These are phyloP conservation scores for Quercus alba DNA, from an alignment of 306 rosid species.

Conservation along the genomic window DNA sequence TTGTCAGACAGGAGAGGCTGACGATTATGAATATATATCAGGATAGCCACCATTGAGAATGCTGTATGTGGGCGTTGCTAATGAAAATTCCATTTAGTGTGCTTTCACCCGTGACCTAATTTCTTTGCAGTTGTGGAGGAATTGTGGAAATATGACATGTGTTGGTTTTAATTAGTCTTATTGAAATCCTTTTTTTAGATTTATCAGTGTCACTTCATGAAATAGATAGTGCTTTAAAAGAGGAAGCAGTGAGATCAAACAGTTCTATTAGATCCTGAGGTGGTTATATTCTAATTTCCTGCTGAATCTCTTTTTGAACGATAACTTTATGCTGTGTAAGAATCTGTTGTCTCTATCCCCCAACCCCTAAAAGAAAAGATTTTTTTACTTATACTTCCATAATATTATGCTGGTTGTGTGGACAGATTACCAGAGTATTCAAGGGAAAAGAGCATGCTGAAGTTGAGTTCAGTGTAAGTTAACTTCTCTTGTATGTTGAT, in stretches of 20 bases:
- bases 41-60: neutral
- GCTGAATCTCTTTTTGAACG: neutral
- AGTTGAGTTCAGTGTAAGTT: slow-evolving; percentile 84
- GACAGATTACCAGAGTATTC: slow-evolving; percentile 74
- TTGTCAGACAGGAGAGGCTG: neutral
- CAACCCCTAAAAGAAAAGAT: neutral
- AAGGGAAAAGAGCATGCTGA: slow-evolving; percentile 93
- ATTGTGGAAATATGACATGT: neutral
- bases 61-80: neutral
- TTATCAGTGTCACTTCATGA: neutral
- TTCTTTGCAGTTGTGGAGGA: neutral
- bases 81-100: neutral
- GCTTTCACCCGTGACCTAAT: neutral
- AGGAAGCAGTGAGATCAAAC: neutral
- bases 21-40: neutral
- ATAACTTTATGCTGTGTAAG: neutral
- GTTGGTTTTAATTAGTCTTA: neutral
- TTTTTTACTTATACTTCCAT: neutral
- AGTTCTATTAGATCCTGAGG: neutral
- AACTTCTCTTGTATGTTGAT: neutral
- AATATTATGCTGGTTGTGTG: neutral
- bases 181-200: neutral
- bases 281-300: neutral
- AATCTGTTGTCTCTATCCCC: neutral
- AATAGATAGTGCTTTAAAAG: neutral